phyloP scores from a whole-genome alignment of 2,329 filamentous ascomycete species.

The Exophiala sp. region DNA sequence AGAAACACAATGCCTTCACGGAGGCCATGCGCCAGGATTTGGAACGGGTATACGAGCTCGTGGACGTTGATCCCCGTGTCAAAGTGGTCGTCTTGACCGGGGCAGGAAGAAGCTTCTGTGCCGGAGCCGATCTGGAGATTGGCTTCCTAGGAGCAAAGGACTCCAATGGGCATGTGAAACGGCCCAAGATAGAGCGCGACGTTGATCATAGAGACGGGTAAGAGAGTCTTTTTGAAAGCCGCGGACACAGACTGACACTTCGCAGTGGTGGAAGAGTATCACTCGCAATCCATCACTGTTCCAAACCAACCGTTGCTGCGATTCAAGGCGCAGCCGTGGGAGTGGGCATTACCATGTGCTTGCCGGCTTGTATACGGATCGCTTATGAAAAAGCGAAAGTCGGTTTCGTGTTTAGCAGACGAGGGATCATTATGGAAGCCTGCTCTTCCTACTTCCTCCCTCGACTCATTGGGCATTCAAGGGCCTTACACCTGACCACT shows the following conservation, averaged over 20 bases:
- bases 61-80: slow-evolving; percentile 52
- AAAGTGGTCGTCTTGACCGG: slow-evolving; percentile 52
- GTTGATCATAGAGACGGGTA: slow-evolving; percentile 30
- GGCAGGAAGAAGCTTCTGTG: slow-evolving; percentile 51
- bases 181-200: slow-evolving; percentile 26
- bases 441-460: slow-evolving; percentile 65
- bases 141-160: slow-evolving; percentile 27
- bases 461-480: slow-evolving; percentile 57
- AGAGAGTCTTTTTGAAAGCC: neutral
- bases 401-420: slow-evolving; percentile 63
- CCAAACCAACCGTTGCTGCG: slow-evolving; percentile 55
- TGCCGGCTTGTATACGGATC: slow-evolving; percentile 50
- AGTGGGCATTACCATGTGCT: slow-evolving; percentile 57
- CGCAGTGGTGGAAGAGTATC: slow-evolving; percentile 48
- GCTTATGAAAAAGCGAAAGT: slow-evolving; percentile 55
- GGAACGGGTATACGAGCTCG: slow-evolving; percentile 47
- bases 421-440: slow-evolving; percentile 65
- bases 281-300: slow-evolving; percentile 53
- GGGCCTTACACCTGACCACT: slow-evolving; percentile 59
- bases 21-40: slow-evolving; percentile 58
- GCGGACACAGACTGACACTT: slow-evolving; percentile 6
- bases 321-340: slow-evolving; percentile 57
- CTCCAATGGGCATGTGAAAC: slow-evolving; percentile 11
- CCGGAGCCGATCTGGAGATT: slow-evolving; percentile 53
- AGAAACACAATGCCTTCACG: slow-evolving; percentile 65